Evolutionary conservation across 129 eudicot species (phyloP), one percentile per base, ranked within the genome.

Genomic region (Flaveria linearis): DNA sequence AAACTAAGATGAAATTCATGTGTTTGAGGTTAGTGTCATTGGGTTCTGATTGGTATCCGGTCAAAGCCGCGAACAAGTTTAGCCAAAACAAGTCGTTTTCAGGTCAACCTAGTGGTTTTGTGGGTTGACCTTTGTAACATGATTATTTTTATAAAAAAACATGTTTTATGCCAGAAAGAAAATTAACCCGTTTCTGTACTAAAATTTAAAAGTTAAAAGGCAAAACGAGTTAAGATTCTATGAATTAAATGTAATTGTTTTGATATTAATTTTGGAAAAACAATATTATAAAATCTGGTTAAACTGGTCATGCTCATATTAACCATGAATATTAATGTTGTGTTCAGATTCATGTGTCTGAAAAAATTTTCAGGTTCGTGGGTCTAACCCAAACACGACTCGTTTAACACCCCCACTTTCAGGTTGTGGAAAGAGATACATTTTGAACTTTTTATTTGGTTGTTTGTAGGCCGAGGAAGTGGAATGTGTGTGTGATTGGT

Each of bases 401-500:
- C 16, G 16, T 47, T 9, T 13, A 10, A 30, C 52, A 22, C 42
- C 3, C 1, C 22, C 26, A 17, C 25, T 74, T 75, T 63, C 9
- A 15, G 57, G 45, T 61, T 63, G 55, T 55, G 0, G 0, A 11
- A 67, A 68, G 2, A 12, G 8, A 15, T 9, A 1, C 12, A 7
- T 13, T 26, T 15, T 36, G 61, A 23, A 50, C 41, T 67, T 74
- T 71, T 80, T 52, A 26, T 55, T 10, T 47, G 71, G 0, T 17
- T 72, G 15, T 72, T 73, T 61, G 75, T 75, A 94, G 98, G 93
- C 98, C 98, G 11, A 86, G 98, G 84, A 94, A 94, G 83, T 94
- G 98, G 98, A 94, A 94, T 89, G 93, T 87, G 82, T 94, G 97
- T 76, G 98, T 94, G 69, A 82, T 91, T 62, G 98, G 98, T 26